Base-by-base conservation (phyloP, 805 yeast species). In the Cyberlindnera veronae region DNA sequence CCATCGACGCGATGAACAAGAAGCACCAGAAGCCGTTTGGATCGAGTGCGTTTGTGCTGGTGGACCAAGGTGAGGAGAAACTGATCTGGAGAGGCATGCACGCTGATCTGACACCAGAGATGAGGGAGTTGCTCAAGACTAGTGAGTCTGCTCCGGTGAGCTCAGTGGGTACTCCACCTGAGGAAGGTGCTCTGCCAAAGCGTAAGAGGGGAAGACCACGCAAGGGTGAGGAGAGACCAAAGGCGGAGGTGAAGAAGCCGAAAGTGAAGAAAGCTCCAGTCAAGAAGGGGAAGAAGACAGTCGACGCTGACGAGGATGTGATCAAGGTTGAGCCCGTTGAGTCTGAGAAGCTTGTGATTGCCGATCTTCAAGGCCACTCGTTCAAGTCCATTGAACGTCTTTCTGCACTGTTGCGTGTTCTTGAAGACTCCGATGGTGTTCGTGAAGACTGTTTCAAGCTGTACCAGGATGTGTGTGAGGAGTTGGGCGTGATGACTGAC, bases 401-500 rank as follows among this genome's bases (percentile, higher is more conserved):
- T 32, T 59, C 64, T 11, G 70, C 69, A 1, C 53, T 77, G 1
- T 36, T 79, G 15, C 57, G 65, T 9, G 50, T 76, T 9, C 47
- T 79, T 5, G 58, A 62, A 6, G 67, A 71, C 21, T 51, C 64
- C 21, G 67, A 67, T 13, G 83, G 81, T 13, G 72, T 74, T 3
- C 54, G 65, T 28, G 64, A 62, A 9, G 57, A 53, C 5, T 32
- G 32, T n/a, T 26, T 18, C 12, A 26, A 31, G 29, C 36, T 42
- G 6, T 36, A 39, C 20, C 14, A 10, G 9, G 46, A 42, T 16
- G 49, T 80, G 2, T 67, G 76, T n/a, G 66, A 62, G 3, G 49
- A 46, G 14, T 47, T 73, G 46, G 71, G 70, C 0, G 65, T 73
- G 12, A 58, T 58, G 1, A 64, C 79, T 14, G 90, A 83, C 49